A percentile compares a stretch with the other conserved stretches of the same genome.
phyloP scores from a whole-genome alignment of 768 basidiomycete species.

The Boletus subcaerulescens region DNA sequence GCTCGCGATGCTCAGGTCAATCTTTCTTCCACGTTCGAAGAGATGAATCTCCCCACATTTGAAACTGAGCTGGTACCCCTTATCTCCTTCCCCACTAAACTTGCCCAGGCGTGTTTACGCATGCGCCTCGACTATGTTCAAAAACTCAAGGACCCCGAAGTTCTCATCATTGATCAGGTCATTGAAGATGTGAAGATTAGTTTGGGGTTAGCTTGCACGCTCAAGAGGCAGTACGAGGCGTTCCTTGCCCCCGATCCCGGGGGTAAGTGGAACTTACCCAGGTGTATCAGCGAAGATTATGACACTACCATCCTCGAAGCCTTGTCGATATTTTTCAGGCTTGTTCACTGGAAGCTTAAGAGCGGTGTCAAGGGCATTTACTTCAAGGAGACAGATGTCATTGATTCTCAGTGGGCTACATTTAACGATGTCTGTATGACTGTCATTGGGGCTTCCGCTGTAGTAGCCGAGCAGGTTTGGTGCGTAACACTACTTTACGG shows the following conservation, averaged over 20 bases:
- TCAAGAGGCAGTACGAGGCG: slow-evolving; percentile 93
- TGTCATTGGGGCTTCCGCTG: slow-evolving; percentile 78
- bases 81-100: slow-evolving; percentile 94
- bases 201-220: slow-evolving; percentile 89
- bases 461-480: slow-evolving; percentile 97
- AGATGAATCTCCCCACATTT: slow-evolving; percentile 91
- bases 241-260: slow-evolving; percentile 84
- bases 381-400: slow-evolving; percentile 97
- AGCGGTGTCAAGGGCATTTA: slow-evolving; percentile 88
- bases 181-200: slow-evolving; percentile 89
- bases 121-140: slow-evolving; percentile 86
- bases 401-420: slow-evolving; percentile 95
- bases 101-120: slow-evolving; percentile 88
- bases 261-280: slow-evolving; percentile 85
- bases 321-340: slow-evolving; percentile 83
- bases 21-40: slow-evolving; percentile 68
- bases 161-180: slow-evolving; percentile 92
- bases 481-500: slow-evolving; percentile 35
- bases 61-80: slow-evolving; percentile 85
- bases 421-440: slow-evolving; percentile 90
- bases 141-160: slow-evolving; percentile 83
- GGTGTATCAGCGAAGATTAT: slow-evolving; percentile 87
- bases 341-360: slow-evolving; percentile 96
- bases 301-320: slow-evolving; percentile 87
- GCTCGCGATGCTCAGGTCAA: slow-evolving; percentile 87